Evolutionary conservation across 2,329 filamentous ascomycete genomes (phyloP).

Genomic region (Penicillium brevicompactum): DNA sequence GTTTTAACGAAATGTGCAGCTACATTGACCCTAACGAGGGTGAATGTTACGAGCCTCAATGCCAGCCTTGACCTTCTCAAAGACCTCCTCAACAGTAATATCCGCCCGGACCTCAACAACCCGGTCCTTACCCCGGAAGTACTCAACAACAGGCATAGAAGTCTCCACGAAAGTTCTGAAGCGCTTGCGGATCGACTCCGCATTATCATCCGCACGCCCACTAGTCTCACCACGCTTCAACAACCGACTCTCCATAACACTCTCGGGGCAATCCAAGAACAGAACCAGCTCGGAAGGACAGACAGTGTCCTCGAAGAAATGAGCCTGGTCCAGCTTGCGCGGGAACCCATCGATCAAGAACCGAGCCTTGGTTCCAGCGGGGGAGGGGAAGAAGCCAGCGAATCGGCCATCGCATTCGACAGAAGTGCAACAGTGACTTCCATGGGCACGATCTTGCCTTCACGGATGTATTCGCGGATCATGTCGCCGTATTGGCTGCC

Average conservation of each 20-base stretch:
- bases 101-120: constrained; percentile 81
- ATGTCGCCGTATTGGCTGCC: constrained; percentile 88
- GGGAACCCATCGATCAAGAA: constrained; percentile 87
- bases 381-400: constrained; percentile 55
- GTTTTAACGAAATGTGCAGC: not conserved
- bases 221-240: constrained; percentile 90
- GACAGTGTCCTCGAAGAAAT: constrained; percentile 89
- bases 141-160: constrained; percentile 94
- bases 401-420: constrained; percentile 85
- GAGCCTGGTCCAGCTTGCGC: constrained; percentile 93
- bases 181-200: constrained; percentile 92
- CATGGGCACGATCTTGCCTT: constrained; percentile 97
- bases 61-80: constrained; percentile 54
- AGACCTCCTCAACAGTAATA: constrained; percentile 66
- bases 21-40: constrained; percentile 16
- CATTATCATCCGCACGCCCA: constrained; percentile 89
- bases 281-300: constrained; percentile 82
- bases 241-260: constrained; percentile 80
- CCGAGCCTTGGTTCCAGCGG: constrained; percentile 56
- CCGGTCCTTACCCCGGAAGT: constrained; percentile 73
- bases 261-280: constrained; percentile 92
- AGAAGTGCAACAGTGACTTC: constrained; percentile 93
- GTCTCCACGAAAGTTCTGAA: constrained; percentile 94
- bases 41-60: constrained; percentile 48
- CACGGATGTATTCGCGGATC: constrained; percentile 90